Evolutionary conservation across 352 stramenopile genomes (phyloP).

Genomic region (Halophytophthora polymorphica): DNA sequence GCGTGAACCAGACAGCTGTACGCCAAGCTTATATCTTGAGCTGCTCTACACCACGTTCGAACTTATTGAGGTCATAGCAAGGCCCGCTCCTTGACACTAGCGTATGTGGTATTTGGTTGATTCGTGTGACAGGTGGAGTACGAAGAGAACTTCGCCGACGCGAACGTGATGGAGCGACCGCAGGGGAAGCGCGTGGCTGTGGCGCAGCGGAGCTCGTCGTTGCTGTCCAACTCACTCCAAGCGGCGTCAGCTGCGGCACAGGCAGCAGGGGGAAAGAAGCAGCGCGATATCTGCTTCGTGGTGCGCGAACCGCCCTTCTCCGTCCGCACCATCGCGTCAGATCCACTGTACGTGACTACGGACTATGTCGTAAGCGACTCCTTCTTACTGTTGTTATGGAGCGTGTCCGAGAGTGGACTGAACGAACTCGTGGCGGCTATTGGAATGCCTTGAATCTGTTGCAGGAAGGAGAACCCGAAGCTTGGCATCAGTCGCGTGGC

Average conservation of each 20-base stretch:
- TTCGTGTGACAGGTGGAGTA: slow-evolving; percentile 47
- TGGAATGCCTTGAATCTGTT: neutral
- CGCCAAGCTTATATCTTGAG: neutral
- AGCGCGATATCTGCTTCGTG: slow-evolving; percentile 65
- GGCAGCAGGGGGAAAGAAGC: slow-evolving; percentile 47
- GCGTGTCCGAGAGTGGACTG: too few relatives aligned
- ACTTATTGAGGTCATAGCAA: neutral
- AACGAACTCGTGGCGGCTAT: neutral
- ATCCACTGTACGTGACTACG: slow-evolving; percentile 53
- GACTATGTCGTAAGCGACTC: neutral
- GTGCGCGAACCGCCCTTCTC: slow-evolving; percentile 68
- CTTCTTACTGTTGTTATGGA: neutral
- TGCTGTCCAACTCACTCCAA: slow-evolving; percentile 57
- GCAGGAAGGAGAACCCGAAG: slow-evolving; percentile 66
- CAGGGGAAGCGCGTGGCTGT: slow-evolving; percentile 60
- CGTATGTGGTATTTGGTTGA: neutral
- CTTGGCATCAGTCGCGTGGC: slow-evolving; percentile 63
- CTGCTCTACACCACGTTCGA: neutral
- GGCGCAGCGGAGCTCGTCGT: slow-evolving; percentile 22
- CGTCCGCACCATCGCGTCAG: slow-evolving; percentile 54
- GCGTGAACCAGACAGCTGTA: slow-evolving; percentile 49
- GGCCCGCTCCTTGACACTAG: neutral
- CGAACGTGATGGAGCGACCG: slow-evolving; percentile 45
- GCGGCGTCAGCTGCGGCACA: slow-evolving; percentile 56
- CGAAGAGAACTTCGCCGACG: slow-evolving; percentile 62